These are phyloP conservation scores for Astrothelium macrocarpum DNA, from an alignment of 495 filamentous ascomycete genomes.

Conservation along the genomic window DNA sequence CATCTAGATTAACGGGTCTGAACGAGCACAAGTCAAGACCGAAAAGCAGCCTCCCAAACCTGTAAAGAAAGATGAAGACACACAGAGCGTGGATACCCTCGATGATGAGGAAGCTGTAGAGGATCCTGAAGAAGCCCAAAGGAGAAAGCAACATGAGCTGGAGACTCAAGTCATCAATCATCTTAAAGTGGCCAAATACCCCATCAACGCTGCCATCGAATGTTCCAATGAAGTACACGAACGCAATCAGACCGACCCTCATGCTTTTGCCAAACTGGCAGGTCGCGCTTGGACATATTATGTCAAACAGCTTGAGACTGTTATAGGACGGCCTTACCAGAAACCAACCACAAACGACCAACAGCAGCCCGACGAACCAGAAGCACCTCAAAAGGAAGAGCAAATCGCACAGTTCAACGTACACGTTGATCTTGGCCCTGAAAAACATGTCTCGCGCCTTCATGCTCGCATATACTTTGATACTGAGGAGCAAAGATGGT, in stretches of 20 bases:
- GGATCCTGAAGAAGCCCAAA: constrained; percentile 42
- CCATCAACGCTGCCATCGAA: constrained; percentile 60
- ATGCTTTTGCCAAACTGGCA: constrained; percentile 85
- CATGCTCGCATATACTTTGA: constrained; percentile 85
- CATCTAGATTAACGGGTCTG: not conserved
- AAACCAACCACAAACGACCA: constrained; percentile 25
- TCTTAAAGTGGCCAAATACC: constrained; percentile 48
- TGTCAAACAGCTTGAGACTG: constrained; percentile 66
- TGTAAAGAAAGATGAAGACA: not conserved
- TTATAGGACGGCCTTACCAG: constrained; percentile 76
- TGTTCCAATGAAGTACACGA: constrained; percentile 63
- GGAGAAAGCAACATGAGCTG: constrained; percentile 49
- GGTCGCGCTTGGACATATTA: constrained; percentile 93
- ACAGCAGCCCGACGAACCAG: constrained; percentile 19
- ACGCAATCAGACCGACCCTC: constrained; percentile 59
- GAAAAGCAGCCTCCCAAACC: not conserved
- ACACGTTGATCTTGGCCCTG: constrained; percentile 88
- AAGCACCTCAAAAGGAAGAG: constrained; percentile 33
- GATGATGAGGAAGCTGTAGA: constrained; percentile 15
- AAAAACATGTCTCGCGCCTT: constrained; percentile 78
- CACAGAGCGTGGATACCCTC: constrained; percentile 7
- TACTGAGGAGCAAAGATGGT: constrained; percentile 57
- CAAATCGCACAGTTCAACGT: constrained; percentile 45
- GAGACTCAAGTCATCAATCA: constrained; percentile 65
- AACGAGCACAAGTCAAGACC: not conserved